These are phyloP conservation scores for Raffaelea arxii DNA, from an alignment of 2,329 filamentous ascomycete genomes.

Conservation along the genomic window DNA sequence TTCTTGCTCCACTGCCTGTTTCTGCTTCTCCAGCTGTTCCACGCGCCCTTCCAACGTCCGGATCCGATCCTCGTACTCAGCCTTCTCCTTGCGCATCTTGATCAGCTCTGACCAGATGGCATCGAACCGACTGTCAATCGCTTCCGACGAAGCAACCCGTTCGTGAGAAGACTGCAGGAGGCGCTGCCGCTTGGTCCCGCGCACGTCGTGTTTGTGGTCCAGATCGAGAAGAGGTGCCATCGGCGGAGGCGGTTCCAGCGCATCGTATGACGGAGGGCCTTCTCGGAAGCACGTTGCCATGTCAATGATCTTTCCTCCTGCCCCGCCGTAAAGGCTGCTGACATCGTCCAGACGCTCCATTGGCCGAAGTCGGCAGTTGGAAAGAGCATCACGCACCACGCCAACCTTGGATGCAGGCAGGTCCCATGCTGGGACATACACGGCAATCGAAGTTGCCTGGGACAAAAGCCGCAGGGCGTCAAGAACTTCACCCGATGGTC, in stretches of 20 bases:
- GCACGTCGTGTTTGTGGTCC: too few species aligned
- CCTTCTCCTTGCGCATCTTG: background rate
- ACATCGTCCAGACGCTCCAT: background rate
- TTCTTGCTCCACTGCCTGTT: background rate
- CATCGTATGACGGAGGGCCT: background rate
- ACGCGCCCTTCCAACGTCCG: background rate
- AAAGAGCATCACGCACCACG: background rate
- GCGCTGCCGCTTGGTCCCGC: background rate
- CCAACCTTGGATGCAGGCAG: background rate
- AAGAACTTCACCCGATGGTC: background rate
- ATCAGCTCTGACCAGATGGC: background rate
- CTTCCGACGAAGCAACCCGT: background rate
- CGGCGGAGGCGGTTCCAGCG: background rate
- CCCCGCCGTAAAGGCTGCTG: background rate
- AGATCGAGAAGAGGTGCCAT: background rate
- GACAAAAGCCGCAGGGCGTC: background rate
- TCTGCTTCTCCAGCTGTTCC: background rate
- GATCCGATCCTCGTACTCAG: slow-evolving; percentile 1
- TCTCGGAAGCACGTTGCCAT: background rate
- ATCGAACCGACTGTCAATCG: background rate
- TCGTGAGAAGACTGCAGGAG: background rate
- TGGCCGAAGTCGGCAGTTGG: background rate
- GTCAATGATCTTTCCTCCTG: slow-evolving; percentile 1
- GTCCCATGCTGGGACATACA: background rate
- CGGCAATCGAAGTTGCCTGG: background rate